Evolutionary conservation across 345 rosid genomes (phyloP).

Genomic region (Kernera saxatilis): DNA sequence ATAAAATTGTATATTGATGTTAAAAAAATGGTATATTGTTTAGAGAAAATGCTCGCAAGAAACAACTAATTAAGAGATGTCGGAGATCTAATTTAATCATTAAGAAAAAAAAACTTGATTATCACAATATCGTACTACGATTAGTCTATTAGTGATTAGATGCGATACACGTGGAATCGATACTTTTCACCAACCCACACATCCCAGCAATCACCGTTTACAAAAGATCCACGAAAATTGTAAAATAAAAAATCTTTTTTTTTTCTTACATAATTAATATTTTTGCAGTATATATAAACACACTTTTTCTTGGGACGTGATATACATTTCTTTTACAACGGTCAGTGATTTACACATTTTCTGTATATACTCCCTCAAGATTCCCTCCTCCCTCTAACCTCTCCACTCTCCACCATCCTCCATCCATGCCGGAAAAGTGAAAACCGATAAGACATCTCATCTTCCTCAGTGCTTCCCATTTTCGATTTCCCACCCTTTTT

Average conservation of each 20-base stretch:
- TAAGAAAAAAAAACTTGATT: background rate
- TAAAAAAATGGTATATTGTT: background rate
- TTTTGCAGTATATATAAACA: slow-evolving; percentile 7
- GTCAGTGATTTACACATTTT: background rate
- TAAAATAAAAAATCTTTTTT: background rate
- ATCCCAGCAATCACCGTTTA: background rate
- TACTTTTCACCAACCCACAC: slow-evolving; percentile 33
- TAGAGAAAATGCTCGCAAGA: background rate
- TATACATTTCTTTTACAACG: slow-evolving; percentile 5
- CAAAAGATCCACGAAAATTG: slow-evolving; percentile 14
- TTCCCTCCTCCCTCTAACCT: slow-evolving; percentile 30
- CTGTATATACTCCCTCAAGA: background rate
- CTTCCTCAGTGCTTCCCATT: background rate
- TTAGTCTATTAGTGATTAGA: background rate
- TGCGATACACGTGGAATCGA: slow-evolving; percentile 16
- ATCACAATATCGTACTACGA: background rate
- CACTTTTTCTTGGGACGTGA: background rate
- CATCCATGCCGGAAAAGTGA: slow-evolving; percentile 25
- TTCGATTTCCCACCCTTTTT: background rate
- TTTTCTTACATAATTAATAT: background rate
- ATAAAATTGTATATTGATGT: background rate
- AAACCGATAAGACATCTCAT: background rate
- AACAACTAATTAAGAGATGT: background rate
- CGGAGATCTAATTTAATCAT: background rate
- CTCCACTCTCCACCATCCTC: slow-evolving; percentile 12